phyloP scores from a whole-genome alignment of 2,329 filamentous ascomycete genomes.

The Fusarium subtropicale region DNA sequence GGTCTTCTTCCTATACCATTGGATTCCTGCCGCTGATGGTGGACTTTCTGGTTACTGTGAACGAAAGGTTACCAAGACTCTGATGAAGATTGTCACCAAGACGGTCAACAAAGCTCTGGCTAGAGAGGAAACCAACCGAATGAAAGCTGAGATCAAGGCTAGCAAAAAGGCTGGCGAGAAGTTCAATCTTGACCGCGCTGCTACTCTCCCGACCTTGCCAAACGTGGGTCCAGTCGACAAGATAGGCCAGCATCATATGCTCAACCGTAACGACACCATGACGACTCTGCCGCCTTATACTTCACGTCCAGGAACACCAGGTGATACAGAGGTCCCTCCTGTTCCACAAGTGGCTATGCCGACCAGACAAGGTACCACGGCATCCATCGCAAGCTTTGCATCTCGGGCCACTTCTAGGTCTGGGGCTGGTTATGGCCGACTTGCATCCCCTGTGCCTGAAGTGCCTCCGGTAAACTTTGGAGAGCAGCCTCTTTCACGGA shows the following conservation, averaged over 20 bases:
- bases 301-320: conserved; percentile 68
- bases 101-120: conserved; percentile 91
- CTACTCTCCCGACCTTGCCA: conserved; percentile 75
- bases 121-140: conserved; percentile 75
- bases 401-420: conserved; percentile 72
- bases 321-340: conserved; percentile 62
- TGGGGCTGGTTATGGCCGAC: conserved; percentile 60
- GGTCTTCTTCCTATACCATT: conserved; percentile 90
- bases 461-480: conserved; percentile 47
- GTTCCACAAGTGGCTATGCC: conserved; percentile 64
- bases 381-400: conserved; percentile 70
- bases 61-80: conserved; percentile 87
- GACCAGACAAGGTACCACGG: conserved; percentile 64
- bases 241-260: conserved; percentile 68
- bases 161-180: conserved; percentile 67
- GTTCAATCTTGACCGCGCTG: conserved; percentile 63
- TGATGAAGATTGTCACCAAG: conserved; percentile 84
- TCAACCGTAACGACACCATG: conserved; percentile 70
- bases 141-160: conserved; percentile 62
- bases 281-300: conserved; percentile 71
- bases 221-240: conserved; percentile 50
- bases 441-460: conserved; percentile 54
- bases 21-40: conserved; percentile 85
- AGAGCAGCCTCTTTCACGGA: conserved; percentile 48
- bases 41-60: conserved; percentile 87